Conservation (phyloP, 257 asterid genomes). For the Ligustrum vulgare region DNA sequence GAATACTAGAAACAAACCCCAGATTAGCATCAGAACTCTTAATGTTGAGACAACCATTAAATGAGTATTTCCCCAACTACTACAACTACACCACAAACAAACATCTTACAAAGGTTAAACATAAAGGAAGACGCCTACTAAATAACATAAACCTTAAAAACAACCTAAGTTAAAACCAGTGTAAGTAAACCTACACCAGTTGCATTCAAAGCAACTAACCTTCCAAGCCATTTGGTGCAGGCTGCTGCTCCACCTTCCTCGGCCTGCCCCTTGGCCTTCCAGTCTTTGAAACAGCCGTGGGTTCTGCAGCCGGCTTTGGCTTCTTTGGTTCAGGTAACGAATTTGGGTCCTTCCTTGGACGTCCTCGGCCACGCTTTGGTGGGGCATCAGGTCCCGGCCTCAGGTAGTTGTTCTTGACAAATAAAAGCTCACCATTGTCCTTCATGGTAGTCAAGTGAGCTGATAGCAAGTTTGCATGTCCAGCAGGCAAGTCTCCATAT, state of each 20-base stretch:
- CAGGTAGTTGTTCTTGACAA: conserved; percentile 70
- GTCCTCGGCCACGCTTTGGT: conserved; percentile 72
- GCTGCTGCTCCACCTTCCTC: conserved; percentile 62
- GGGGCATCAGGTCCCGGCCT: conserved; percentile 65
- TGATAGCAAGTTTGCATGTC: conserved; percentile 58
- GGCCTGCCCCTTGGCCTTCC: conserved; percentile 89
- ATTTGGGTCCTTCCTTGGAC: conserved; percentile 80
- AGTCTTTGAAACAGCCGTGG: conserved; percentile 35
- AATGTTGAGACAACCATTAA: conserved; percentile 22
- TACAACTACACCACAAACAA: conserved; percentile 27
- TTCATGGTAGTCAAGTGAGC: conserved; percentile 55
- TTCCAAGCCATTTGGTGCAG: conserved; percentile 52
- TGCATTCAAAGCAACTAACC: conserved; percentile 26
- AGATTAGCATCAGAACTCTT: conserved; percentile 14
- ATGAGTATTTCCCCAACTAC: conserved; percentile 24
- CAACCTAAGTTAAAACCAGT: conserved; percentile 28
- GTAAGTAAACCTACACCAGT: conserved; percentile 8
- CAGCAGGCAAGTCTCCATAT: conserved; percentile 68
- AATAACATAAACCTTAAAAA: conserved; percentile 19
- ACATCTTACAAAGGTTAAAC: conserved; percentile 9
- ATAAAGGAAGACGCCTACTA: conserved; percentile 16
- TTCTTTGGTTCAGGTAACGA: conserved; percentile 71
- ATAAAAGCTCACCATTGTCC: conserved; percentile 59
- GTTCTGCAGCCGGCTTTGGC: conserved; percentile 45
- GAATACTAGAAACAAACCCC: not conserved